Base-by-base conservation (phyloP, 1,284 basidiomycete genomes). In the Marasmius tenuissimus region DNA sequence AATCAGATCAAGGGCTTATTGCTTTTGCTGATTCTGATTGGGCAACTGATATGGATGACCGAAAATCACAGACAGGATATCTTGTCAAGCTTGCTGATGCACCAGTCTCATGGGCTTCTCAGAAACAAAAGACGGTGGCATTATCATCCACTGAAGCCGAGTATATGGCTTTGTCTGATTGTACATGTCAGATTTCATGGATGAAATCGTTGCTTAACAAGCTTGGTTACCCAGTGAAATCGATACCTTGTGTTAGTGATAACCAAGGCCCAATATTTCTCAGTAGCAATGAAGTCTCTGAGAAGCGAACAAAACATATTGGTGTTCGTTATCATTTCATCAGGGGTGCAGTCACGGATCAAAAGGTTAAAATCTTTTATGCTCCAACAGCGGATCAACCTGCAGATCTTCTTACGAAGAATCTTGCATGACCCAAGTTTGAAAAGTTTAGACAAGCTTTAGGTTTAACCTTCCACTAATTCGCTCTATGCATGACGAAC, bases 281-380 rank as follows among this genome's bases (percentile, higher is more conserved):
- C 5, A 68, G 70, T 1, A 45, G 58, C 1, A 76, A 78, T 54
- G 70, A 75, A 4, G 64, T 71, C 0, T 59, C 57, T n/a, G 68
- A 73, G 40, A 22, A 59, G 4, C 59, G 72, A 0, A 69, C 75
- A 7, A 81, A 81, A 65, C 81, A 82, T 64, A 78, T 82, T 54
- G 72, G 80, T 58, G 70, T 79, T 51, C 59, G 61, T 1, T 71
- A 75, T 61, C 79, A 79, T 61, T 75, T 67, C 53, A 68, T 80
- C 27, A 70, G 74, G 0, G 73, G 79, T 3, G n/a, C 12, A n/a
- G 11, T 42, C 2, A 6, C 11, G 6, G 40, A 42, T 42, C 12
- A 6, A 12, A 2, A 12, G 6, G 40, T 42, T 2, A 42, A 42
- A 6, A 42, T 42, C 11, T 42, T 3, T 6, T 42, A 42, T 42